Evolutionary conservation across 2,329 filamentous ascomycete genomes (phyloP).

Genomic region (Fusarium camptoceras): DNA sequence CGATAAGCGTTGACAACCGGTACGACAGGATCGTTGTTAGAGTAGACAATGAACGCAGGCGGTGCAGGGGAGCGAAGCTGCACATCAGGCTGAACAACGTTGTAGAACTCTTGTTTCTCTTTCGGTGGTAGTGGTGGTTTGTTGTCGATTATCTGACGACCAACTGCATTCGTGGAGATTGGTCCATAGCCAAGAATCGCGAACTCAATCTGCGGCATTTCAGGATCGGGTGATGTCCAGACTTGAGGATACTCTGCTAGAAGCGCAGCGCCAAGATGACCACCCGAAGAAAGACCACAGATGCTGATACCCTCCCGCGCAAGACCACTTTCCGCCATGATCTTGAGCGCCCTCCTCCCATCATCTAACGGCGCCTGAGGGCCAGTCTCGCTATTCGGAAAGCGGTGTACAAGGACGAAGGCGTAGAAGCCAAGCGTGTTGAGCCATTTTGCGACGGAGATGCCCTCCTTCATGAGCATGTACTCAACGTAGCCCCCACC

Average conservation of each 20-base stretch:
- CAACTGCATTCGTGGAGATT: constrained; percentile 38
- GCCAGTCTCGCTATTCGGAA: constrained; percentile 26
- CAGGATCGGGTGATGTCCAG: constrained; percentile 33
- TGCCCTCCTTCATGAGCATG: constrained; percentile 41
- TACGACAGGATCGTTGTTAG: constrained; percentile 41
- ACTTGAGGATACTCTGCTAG: constrained; percentile 34
- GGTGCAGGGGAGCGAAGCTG: constrained; percentile 30
- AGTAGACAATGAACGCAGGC: constrained; percentile 38
- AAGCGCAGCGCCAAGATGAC: constrained; percentile 39
- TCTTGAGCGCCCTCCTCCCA: constrained; percentile 35
- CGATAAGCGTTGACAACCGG: constrained; percentile 40
- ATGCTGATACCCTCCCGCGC: constrained; percentile 31
- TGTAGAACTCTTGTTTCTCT: constrained; percentile 40
- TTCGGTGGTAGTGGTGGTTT: constrained; percentile 36
- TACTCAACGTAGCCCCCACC: constrained; percentile 41
- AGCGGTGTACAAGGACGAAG: constrained; percentile 43
- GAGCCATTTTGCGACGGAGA: constrained; percentile 39
- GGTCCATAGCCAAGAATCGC: constrained; percentile 40
- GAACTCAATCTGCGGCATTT: constrained; percentile 25
- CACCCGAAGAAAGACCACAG: constrained; percentile 41
- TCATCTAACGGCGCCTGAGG: constrained; percentile 39
- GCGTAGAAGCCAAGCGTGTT: constrained; percentile 41
- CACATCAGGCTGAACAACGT: constrained; percentile 36
- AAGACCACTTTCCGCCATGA: constrained; percentile 27
- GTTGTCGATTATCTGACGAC: constrained; percentile 36